A percentile compares a stretch with the other conserved stretches of the same genome.
Conservation (phyloP, 371 early-diverging fungal species). For the Lichtheimia corymbifera region DNA sequence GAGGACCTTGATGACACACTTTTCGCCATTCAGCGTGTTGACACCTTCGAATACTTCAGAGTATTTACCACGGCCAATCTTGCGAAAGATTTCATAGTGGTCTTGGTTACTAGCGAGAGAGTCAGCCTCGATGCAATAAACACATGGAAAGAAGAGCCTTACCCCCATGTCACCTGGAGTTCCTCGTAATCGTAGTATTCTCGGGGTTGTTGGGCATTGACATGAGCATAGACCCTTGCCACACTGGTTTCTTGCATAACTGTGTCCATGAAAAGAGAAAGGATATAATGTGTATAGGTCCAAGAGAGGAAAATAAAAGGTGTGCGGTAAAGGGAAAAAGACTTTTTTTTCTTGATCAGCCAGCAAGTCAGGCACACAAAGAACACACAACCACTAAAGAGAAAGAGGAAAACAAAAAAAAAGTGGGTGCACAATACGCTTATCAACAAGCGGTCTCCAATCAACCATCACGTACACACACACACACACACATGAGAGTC, state of each 20-base stretch:
- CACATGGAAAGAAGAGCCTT: slow-evolving; percentile 8
- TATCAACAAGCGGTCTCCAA: not conserved
- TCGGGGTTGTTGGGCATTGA: slow-evolving; percentile 71
- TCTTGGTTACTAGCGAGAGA: slow-evolving; percentile 60
- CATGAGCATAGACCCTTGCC: slow-evolving; percentile 83
- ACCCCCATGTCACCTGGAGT: slow-evolving; percentile 60
- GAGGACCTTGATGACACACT: slow-evolving; percentile 98
- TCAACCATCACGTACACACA: not conserved
- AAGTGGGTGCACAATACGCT: too few relatives aligned
- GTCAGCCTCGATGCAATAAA: not conserved
- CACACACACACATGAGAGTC: not conserved
- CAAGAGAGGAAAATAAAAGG: not conserved
- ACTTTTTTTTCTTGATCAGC: too few relatives aligned
- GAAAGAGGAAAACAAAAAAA: too few relatives aligned
- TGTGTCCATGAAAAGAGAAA: slow-evolving; percentile 12
- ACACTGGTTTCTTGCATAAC: slow-evolving; percentile 39
- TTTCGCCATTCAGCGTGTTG: slow-evolving; percentile 73
- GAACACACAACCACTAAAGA: not conserved
- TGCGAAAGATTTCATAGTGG: slow-evolving; percentile 95
- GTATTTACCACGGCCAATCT: slow-evolving; percentile 99
- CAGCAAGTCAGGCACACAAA: not conserved
- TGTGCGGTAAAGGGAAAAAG: too few relatives aligned
- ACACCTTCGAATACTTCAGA: slow-evolving; percentile 99
- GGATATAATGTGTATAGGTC: not conserved
- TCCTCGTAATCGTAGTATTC: slow-evolving; percentile 96